Evolutionary conservation across 2,329 filamentous ascomycete genomes (phyloP).

Genomic region (Monilinia fructigena): DNA sequence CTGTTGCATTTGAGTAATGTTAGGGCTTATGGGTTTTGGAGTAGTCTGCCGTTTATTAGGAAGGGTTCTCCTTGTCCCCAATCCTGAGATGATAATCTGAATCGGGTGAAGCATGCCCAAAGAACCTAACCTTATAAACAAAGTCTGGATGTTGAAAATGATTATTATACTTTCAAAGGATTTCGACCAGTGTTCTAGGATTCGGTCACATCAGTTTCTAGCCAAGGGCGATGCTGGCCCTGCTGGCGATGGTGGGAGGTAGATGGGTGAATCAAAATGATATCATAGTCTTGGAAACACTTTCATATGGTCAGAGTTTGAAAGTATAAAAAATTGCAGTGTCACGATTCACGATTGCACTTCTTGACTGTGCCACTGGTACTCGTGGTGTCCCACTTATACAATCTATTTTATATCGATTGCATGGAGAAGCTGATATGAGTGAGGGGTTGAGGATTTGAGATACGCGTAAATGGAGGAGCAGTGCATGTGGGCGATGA

Average conservation of each 20-base stretch:
- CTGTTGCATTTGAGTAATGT: slow-evolving; percentile 3
- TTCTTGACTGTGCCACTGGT: no score
- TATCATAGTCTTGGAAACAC: neutral
- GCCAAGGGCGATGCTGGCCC: slow-evolving; percentile 2
- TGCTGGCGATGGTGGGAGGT: neutral
- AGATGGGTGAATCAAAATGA: neutral
- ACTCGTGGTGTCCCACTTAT: neutral
- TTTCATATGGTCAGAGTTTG: neutral
- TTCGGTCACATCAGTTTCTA: neutral
- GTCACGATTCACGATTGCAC: neutral
- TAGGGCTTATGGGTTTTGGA: neutral
- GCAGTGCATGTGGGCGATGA: neutral
- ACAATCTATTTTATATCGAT: slow-evolving; percentile 1
- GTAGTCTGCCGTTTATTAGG: neutral
- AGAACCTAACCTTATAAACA: no score
- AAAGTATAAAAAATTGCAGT: slow-evolving; percentile 3
- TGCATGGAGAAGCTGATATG: neutral
- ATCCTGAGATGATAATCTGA: neutral
- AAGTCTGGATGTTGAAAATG: no score
- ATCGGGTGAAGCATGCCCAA: neutral
- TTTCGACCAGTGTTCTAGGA: neutral
- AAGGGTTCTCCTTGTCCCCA: neutral
- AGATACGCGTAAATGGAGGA: neutral
- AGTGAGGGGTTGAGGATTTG: slow-evolving; percentile 7
- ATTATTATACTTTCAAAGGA: no score